A percentile compares a stretch with the other conserved stretches of the same genome.
These are phyloP conservation scores for Chytriomyces confervae DNA, from an alignment of 192 early-diverging fungal genomes.

Conservation along the genomic window DNA sequence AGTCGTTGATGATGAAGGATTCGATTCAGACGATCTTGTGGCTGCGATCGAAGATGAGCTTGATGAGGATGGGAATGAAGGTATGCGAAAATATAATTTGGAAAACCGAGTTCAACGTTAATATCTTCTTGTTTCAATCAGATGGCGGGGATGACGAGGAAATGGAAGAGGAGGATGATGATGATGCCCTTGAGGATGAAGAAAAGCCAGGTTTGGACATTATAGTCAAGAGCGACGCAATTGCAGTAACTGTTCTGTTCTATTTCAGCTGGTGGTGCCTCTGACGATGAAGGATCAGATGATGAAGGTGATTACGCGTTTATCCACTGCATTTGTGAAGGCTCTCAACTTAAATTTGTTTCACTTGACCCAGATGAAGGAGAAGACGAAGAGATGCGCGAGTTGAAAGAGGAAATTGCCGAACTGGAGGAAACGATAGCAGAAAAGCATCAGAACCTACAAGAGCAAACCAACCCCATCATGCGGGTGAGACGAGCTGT, in stretches of 20 bases:
- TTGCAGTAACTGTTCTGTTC: no score
- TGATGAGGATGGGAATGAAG: conserved; percentile 48
- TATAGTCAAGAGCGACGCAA: no score
- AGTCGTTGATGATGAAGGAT: conserved; percentile 40
- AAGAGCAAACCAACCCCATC: conserved; percentile 71
- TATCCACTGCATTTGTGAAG: neutral
- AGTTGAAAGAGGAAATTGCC: conserved; percentile 67
- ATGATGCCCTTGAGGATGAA: conserved; percentile 45
- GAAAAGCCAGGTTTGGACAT: neutral
- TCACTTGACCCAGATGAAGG: conserved; percentile 11
- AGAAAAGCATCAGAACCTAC: conserved; percentile 58
- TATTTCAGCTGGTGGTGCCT: conserved; percentile 43
- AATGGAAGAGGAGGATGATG: conserved; percentile 57
- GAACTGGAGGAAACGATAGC: conserved; percentile 65
- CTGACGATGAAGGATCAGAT: conserved; percentile 40
- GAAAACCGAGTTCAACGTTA: neutral
- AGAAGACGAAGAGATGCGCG: conserved; percentile 37
- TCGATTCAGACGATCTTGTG: conserved; percentile 33
- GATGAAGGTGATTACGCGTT: conserved; percentile 31
- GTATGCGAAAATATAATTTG: neutral
- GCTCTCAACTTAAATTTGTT: neutral
- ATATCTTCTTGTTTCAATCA: neutral
- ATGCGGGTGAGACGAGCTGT: conserved; percentile 60
- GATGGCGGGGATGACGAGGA: conserved; percentile 54
- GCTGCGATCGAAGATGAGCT: conserved; percentile 51